These are phyloP conservation scores for Bruguiera gymnorhiza DNA, from an alignment of 345 rosid species.

Conservation along the genomic window DNA sequence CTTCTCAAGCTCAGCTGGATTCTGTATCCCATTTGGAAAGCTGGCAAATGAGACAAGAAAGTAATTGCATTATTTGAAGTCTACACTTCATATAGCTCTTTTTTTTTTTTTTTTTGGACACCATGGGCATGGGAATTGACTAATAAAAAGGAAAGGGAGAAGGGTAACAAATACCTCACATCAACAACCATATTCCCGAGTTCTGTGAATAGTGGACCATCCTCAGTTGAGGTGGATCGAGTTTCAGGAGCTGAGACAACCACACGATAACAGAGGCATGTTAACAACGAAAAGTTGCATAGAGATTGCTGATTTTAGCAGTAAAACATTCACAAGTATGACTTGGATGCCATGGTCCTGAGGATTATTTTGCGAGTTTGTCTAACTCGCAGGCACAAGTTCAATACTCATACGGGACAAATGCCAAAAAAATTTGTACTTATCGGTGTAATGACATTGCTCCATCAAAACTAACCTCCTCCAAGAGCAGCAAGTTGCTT, in stretches of 20 bases:
- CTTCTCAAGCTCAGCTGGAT: slow-evolving; percentile 6
- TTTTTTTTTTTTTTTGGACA: too few species aligned
- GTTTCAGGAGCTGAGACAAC: slow-evolving; percentile 3
- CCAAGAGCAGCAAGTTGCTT: slow-evolving; percentile 1
- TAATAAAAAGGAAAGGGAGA: too few species aligned
- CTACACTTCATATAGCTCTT: too few species aligned
- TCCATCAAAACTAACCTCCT: slow-evolving; percentile 1
- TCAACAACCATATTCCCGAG: slow-evolving; percentile 2
- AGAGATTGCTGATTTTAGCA: neutral
- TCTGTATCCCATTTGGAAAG: slow-evolving; percentile 4
- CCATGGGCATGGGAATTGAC: too few species aligned
- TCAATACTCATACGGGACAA: too few species aligned
- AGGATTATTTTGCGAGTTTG: too few species aligned
- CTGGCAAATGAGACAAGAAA: neutral
- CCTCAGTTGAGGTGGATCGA: neutral
- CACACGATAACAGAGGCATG: neutral
- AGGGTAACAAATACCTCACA: neutral
- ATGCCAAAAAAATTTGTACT: too few species aligned
- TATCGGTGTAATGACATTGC: too few species aligned
- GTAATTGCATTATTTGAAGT: too few species aligned
- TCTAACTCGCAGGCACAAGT: too few species aligned
- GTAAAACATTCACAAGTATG: too few species aligned
- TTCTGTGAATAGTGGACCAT: slow-evolving; percentile 4
- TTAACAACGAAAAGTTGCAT: neutral
- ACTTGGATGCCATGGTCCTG: too few species aligned